phyloP scores from a whole-genome alignment of 2,329 filamentous ascomycete species.

The Pyrenophora seminiperda region DNA sequence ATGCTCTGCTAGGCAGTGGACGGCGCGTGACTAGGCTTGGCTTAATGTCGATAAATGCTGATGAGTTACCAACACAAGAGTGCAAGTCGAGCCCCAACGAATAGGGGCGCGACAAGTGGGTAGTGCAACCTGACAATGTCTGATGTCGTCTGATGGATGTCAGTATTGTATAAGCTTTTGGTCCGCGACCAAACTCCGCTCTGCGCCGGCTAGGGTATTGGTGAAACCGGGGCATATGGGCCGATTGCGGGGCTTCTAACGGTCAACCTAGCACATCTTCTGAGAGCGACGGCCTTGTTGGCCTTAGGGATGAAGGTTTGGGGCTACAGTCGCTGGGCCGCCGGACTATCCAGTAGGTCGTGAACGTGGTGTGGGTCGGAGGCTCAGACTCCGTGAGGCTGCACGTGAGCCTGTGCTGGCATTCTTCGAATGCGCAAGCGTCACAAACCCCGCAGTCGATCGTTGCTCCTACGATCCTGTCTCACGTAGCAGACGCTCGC shows the following conservation, averaged over 20 bases:
- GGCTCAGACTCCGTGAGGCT: no score
- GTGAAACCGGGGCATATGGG: slow-evolving; percentile 22
- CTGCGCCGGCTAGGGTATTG: slow-evolving; percentile 20
- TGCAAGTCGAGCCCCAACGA: slow-evolving; percentile 23
- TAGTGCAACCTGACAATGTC: neutral
- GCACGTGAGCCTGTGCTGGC: no score
- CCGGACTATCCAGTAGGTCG: no score
- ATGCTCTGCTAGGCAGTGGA: slow-evolving; percentile 17
- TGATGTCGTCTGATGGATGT: slow-evolving; percentile 18
- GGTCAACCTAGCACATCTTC: slow-evolving; percentile 11
- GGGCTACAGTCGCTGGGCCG: neutral
- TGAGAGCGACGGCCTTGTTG: slow-evolving; percentile 3
- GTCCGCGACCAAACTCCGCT: slow-evolving; percentile 18
- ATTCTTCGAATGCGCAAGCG: no score
- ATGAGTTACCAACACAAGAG: slow-evolving; percentile 34
- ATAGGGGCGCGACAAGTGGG: slow-evolving; percentile 13
- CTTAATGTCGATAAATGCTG: slow-evolving; percentile 15
- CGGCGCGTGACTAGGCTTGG: slow-evolving; percentile 23
- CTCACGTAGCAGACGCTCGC: no score
- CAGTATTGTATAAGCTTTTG: slow-evolving; percentile 19
- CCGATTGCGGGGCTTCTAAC: slow-evolving; percentile 27
- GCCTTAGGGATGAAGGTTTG: neutral
- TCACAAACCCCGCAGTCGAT: no score
- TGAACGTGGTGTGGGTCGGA: no score
- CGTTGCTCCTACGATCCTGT: no score